A percentile compares a stretch with the other conserved stretches of the same genome.
phyloP scores from a whole-genome alignment of 2,329 filamentous ascomycete species.

The Aspergillus fructus region DNA sequence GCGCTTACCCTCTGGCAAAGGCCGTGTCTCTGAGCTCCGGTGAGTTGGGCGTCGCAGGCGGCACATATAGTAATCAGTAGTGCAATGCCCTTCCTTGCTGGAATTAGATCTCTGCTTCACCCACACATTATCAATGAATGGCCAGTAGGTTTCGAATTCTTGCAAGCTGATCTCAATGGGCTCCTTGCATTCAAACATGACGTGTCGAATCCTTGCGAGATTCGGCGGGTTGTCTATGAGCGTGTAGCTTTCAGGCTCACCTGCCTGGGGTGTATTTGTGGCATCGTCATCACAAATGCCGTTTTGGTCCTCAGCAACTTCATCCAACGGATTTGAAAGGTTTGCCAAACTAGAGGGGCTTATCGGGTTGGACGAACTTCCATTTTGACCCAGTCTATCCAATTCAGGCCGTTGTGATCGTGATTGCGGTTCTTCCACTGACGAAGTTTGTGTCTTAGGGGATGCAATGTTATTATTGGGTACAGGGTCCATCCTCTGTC shows the following conservation, averaged over 20 bases:
- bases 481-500: slow-evolving; percentile 13
- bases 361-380: not conserved
- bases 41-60: slow-evolving; percentile 42
- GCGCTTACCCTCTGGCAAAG: slow-evolving; percentile 46
- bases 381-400: not conserved
- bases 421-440: slow-evolving; percentile 1
- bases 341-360: not conserved
- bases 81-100: slow-evolving; percentile 42
- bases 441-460: not conserved
- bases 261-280: not conserved
- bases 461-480: slow-evolving; percentile 1
- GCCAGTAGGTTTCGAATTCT: slow-evolving; percentile 50
- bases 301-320: not conserved
- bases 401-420: not conserved
- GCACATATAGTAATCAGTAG: slow-evolving; percentile 50
- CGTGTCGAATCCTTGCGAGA: slow-evolving; percentile 42
- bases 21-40: slow-evolving; percentile 41
- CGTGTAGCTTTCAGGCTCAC: slow-evolving; percentile 21
- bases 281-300: not conserved
- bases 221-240: slow-evolving; percentile 46
- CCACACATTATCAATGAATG: slow-evolving; percentile 53
- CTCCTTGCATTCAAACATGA: slow-evolving; percentile 47
- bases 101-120: slow-evolving; percentile 46
- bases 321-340: not conserved
- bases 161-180: slow-evolving; percentile 47